Evolutionary conservation across 2,329 filamentous ascomycete genomes (phyloP).

Genomic region (Calonectria pseudoreteaudii): DNA sequence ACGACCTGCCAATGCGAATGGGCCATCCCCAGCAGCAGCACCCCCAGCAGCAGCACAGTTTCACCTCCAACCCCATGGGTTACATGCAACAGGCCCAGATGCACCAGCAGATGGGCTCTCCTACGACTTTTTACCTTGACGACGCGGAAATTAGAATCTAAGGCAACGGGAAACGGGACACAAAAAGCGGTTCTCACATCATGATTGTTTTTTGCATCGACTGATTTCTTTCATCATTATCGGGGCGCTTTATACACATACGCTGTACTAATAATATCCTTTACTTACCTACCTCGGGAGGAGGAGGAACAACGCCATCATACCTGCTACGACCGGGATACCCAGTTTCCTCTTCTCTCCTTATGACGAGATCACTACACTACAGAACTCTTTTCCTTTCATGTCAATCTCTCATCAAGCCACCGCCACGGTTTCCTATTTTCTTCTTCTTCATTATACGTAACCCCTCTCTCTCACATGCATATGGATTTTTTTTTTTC

Average conservation of each 20-base stretch:
- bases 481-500: neutral
- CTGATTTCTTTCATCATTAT: constrained; percentile 20
- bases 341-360: constrained; percentile 35
- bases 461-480: constrained; percentile 15
- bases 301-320: constrained; percentile 26
- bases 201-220: constrained; percentile 33
- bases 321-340: constrained; percentile 38
- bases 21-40: constrained; percentile 32
- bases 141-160: constrained; percentile 44
- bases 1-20: constrained; percentile 46
- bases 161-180: constrained; percentile 18
- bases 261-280: constrained; percentile 41
- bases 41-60: constrained; percentile 11
- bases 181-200: constrained; percentile 26
- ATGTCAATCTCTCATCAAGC: constrained; percentile 16
- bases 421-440: constrained; percentile 19
- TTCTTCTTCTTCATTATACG: constrained; percentile 21
- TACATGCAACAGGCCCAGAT: constrained; percentile 42
- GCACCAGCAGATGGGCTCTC: constrained; percentile 44
- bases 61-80: constrained; percentile 38
- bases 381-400: constrained; percentile 21
- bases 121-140: constrained; percentile 44
- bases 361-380: constrained; percentile 34
- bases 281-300: constrained; percentile 28
- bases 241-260: constrained; percentile 26